phyloP scores from a whole-genome alignment of 2,329 filamentous ascomycete species.

The Bipolaris gigantea region DNA sequence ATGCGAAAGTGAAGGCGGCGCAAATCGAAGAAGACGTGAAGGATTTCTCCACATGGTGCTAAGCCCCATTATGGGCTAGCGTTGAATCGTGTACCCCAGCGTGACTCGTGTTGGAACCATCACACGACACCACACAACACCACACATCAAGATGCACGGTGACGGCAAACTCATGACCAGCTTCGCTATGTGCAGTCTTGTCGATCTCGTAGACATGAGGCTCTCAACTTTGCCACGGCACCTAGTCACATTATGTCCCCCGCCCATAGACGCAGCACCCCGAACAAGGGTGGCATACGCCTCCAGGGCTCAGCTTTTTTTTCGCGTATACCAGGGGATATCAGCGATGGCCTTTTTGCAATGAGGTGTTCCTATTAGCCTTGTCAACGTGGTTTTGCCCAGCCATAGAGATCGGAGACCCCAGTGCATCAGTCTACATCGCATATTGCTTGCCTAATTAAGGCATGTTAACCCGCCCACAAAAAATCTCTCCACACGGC shows the following conservation, averaged over 20 bases:
- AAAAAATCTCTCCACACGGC: conserved; percentile 13
- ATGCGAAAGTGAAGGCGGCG: not conserved
- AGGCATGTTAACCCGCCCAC: conserved; percentile 15
- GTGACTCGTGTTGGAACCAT: not conserved
- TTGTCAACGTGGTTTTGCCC: not conserved
- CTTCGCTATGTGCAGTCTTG: not conserved
- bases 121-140: conserved; percentile 1
- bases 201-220: not conserved
- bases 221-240: not conserved
- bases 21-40: not conserved
- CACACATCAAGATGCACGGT: not conserved
- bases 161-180: not conserved
- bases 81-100: not conserved
- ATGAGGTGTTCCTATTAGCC: not conserved
- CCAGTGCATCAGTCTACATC: conserved; percentile 5
- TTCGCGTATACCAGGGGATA: not conserved
- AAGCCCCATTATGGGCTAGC: conserved; percentile 1
- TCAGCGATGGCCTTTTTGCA: not conserved
- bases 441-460: conserved; percentile 13
- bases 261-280: not conserved
- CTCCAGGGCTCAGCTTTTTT: not conserved
- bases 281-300: not conserved
- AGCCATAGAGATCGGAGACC: conserved; percentile 1
- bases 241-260: not conserved
- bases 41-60: not conserved